Percentiles rank a stretch among this genome's conserved stretches.
phyloP scores from a whole-genome alignment of 768 basidiomycete species.

The Boletus fagicola region DNA sequence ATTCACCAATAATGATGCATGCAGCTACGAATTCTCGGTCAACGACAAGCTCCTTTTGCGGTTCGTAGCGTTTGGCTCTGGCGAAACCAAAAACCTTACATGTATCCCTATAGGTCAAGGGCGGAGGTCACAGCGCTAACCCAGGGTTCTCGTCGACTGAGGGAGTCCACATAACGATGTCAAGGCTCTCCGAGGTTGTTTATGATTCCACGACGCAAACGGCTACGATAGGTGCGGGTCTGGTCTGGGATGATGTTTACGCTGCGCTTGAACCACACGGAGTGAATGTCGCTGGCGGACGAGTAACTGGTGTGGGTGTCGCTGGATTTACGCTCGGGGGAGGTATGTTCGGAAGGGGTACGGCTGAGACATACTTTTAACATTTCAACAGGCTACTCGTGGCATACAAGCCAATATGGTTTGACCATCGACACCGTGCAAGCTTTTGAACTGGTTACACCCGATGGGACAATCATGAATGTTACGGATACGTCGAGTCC shows the following conservation, averaged over 20 bases:
- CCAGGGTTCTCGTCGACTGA: conserved; percentile 56
- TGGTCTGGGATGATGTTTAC: conserved; percentile 70
- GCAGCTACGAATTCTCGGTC: conserved; percentile 35
- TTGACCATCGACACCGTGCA: conserved; percentile 54
- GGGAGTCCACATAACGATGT: conserved; percentile 59
- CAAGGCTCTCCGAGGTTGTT: conserved; percentile 40
- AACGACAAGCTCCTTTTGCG: conserved; percentile 36
- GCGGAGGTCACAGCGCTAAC: conserved; percentile 57
- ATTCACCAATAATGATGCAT: not conserved
- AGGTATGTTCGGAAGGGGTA: conserved; percentile 31
- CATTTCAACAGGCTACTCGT: conserved; percentile 29
- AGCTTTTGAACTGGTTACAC: conserved; percentile 53
- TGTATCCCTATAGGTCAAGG: conserved; percentile 46
- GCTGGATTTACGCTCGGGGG: conserved; percentile 59
- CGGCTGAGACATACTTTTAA: not conserved
- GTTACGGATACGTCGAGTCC: not conserved
- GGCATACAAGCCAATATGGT: conserved; percentile 60
- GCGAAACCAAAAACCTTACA: no score
- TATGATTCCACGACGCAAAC: conserved; percentile 42
- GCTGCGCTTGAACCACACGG: conserved; percentile 42
- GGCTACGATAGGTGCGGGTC: conserved; percentile 38
- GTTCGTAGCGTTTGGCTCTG: conserved; percentile 11
- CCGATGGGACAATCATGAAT: conserved; percentile 40
- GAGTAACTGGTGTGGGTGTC: conserved; percentile 56
- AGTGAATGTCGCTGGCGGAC: conserved; percentile 56